Evolutionary conservation across 2,329 filamentous ascomycete species (phyloP).

Genomic region (Beauveria brongniartii): DNA sequence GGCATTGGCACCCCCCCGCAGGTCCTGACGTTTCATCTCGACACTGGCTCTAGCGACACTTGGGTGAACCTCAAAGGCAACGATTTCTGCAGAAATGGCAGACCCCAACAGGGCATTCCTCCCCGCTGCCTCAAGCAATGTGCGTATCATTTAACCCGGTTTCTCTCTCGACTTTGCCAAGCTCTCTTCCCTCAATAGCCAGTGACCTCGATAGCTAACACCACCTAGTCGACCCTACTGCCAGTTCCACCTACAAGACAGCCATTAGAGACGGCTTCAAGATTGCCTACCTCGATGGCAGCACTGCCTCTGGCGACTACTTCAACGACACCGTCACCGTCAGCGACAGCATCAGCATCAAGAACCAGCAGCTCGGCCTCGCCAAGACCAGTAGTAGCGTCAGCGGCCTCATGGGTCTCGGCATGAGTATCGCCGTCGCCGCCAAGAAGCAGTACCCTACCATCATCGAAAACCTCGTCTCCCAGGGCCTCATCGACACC

Average conservation of each 20-base stretch:
- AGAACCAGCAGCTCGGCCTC: slow-evolving; percentile 47
- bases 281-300: slow-evolving; percentile 54
- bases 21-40: slow-evolving; percentile 44
- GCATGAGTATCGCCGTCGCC: slow-evolving; percentile 44
- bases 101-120: slow-evolving; percentile 21
- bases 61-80: slow-evolving; percentile 55
- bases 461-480: slow-evolving; percentile 56
- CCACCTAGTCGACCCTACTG: slow-evolving; percentile 28
- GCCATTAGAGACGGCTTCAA: slow-evolving; percentile 39
- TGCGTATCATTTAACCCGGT: slow-evolving; percentile 18
- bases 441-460: slow-evolving; percentile 40
- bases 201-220: background rate
- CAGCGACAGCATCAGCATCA: slow-evolving; percentile 35
- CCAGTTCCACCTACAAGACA: slow-evolving; percentile 41
- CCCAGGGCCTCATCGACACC: slow-evolving; percentile 52
- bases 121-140: slow-evolving; percentile 31
- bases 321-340: slow-evolving; percentile 49
- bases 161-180: no score
- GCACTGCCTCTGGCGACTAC: slow-evolving; percentile 47
- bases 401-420: slow-evolving; percentile 52
- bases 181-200: background rate
- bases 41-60: slow-evolving; percentile 56
- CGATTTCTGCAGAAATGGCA: slow-evolving; percentile 42
- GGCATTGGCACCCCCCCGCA: slow-evolving; percentile 52
- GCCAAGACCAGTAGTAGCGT: slow-evolving; percentile 40